Evolutionary conservation across 1,284 basidiomycete genomes (phyloP), one percentile per base, ranked within the genome.

Genomic region (Veloboletus limbatus): DNA sequence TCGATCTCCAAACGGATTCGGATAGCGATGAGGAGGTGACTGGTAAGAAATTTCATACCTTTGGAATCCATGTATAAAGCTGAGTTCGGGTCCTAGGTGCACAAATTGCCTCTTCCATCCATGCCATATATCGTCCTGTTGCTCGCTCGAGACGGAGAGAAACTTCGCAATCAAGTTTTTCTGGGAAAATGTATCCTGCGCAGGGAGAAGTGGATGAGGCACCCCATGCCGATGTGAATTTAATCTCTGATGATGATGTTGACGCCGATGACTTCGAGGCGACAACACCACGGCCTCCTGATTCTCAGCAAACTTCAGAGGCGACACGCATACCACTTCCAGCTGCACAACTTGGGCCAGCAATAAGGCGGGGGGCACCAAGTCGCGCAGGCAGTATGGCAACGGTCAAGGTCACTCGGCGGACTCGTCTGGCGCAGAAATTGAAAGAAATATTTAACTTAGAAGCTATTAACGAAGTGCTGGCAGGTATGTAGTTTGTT

Each of bases 361-460:
- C 49, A 24, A 48, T 67, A 16, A 60, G 53, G 39, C 56, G 66
- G 20, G 58, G 58, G 40, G 40, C 35, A 11, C 45, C 52, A 17
- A 70, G 73, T 40, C 73, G 79, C n/a, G 66, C 76, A 26, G 79
- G 77, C 6, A 88, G 82, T 57, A 77, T 86, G 72, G 75, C 79
- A 3, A 90, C 86, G 8, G 82, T 89, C 39, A 78, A 79, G 50
- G 56, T 79, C n/a, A 74, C 83, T 58, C 75, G 92, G 43, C 76
- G 87, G 49, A 76, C 79, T 30, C 79, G 80, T 40, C 69, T 97
- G 27, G 92, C 90, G 2, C 81, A 85, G 65, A 93, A 93, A 67
- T 67, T 97, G 46, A 81, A 79, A 61, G 89, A 94, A 36, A 81
- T 97, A 1, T 97, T 93, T 57, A 86, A 88, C 22, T 63, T 97